These are phyloP conservation scores for Sphagnum fallax DNA, from an alignment of 228 moss, liverwort and hornwort genomes.

Conservation along the genomic window DNA sequence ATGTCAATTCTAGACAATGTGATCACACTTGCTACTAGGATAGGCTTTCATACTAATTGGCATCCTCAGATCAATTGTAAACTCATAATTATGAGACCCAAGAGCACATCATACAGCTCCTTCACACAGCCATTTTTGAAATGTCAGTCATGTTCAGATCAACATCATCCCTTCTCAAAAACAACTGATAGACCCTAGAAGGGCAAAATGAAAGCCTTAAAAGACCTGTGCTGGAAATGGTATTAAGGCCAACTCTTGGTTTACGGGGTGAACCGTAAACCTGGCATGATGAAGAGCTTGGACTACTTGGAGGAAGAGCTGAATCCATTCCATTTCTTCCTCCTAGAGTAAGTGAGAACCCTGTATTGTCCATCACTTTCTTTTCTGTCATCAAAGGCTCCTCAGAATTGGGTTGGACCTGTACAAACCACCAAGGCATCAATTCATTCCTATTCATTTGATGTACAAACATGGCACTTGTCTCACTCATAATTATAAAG, in stretches of 20 bases:
- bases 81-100: not conserved
- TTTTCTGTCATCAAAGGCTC: slow-evolving; percentile 35
- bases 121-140: not conserved
- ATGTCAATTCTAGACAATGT: too few species aligned
- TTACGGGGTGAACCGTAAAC: slow-evolving; percentile 22
- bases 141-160: not conserved
- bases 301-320: slow-evolving; percentile 22
- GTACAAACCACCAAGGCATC: not conserved
- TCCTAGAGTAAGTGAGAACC: slow-evolving; percentile 54
- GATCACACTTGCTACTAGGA: not conserved
- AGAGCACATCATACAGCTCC: not conserved
- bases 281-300: slow-evolving; percentile 20
- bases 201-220: not conserved
- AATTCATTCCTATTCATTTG: too few species aligned
- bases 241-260: slow-evolving; percentile 32
- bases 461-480: too few species aligned
- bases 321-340: slow-evolving; percentile 36
- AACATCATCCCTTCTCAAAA: not conserved
- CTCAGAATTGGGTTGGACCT: slow-evolving; percentile 34
- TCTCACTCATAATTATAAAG: too few species aligned
- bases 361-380: slow-evolving; percentile 43
- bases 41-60: too few species aligned
- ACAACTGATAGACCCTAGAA: not conserved
- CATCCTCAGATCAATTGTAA: too few species aligned
- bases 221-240: not conserved